phyloP scores from a whole-genome alignment of 2,329 filamentous ascomycete species.

The Graphium sp. region DNA sequence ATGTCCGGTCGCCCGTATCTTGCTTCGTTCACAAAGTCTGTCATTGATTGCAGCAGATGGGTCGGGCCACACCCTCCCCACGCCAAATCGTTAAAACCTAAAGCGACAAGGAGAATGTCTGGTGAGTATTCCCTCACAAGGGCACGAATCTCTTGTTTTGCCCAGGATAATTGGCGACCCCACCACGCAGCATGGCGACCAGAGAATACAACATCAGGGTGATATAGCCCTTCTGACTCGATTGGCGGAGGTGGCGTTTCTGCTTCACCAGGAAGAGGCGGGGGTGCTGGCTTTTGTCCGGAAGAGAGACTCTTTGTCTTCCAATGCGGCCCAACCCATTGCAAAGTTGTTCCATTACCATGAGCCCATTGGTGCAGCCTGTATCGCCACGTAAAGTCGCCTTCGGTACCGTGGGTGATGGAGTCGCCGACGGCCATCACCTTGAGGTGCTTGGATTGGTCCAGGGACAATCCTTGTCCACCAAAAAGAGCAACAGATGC shows the following conservation, averaged over 20 bases:
- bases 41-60: conserved; percentile 9
- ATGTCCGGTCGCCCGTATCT: conserved; percentile 11
- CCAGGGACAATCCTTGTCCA: too few species aligned
- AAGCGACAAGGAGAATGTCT: conserved; percentile 15
- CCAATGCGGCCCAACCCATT: too few species aligned
- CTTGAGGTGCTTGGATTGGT: too few species aligned
- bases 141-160: conserved; percentile 11
- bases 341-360: background rate
- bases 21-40: conserved; percentile 12
- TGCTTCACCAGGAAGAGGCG: too few species aligned
- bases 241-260: too few species aligned
- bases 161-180: conserved; percentile 15
- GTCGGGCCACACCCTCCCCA: conserved; percentile 9
- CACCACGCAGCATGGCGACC: conserved; percentile 6
- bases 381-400: conserved; percentile 24
- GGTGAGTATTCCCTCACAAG: conserved; percentile 13
- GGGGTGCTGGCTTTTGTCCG: too few species aligned
- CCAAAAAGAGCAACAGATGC: too few species aligned
- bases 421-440: conserved; percentile 19
- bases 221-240: too few species aligned
- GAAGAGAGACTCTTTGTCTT: too few species aligned
- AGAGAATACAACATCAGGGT: too few species aligned
- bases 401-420: conserved; percentile 19
- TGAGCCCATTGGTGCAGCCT: conserved; percentile 19
- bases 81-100: conserved; percentile 17